Base-by-base conservation (phyloP, 805 yeast genomes). In the Ogataea ganodermae region DNA sequence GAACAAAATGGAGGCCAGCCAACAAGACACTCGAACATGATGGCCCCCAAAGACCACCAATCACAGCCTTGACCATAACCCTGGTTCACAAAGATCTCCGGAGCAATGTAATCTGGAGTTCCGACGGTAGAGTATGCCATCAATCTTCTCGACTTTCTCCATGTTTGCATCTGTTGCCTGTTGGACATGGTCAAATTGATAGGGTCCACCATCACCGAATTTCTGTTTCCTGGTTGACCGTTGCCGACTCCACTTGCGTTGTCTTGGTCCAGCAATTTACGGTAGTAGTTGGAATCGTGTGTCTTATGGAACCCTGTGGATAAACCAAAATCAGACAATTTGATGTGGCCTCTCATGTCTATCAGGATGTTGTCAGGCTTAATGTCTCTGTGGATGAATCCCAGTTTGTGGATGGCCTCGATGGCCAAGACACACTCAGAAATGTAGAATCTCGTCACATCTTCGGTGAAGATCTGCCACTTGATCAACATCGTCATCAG, bases 1-100 rank as follows among this genome's bases (percentile, higher is more conserved):
- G 94, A 84, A 70, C 97, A 90, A 67, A 90, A 90, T 39, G 97
- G 97, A 21, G 97, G 97, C 96, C 96, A 90, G 26, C 97, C 97
- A 50, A 90, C 87, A 52, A 90, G 72, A 71, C 97, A 90, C 74
- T 90, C 97, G 68, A 86, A 90, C 97, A 90, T 91, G 62, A 90
- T 90, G 1, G 96, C 96, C 24, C 97, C 97, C 37, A 90, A 70
- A 7, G 96, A 86, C 97, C 97, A 90, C 97, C 97, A 90, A 67
- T 90, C 97, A 70, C 97, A 90, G 63, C 90, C 96, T 69, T 89
- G 96, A 10, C 97, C 96, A 67, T 90, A 90, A 4, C 97, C 97
- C 70, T 90, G 94, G 59, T 89, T 89, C 40, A 89, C 74, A 60
- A 90, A 90, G 51, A 90, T 91, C 65, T 90, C 97, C 0, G 97